Evolutionary conservation across 495 filamentous ascomycete species (phyloP), one percentile per base, ranked within the genome.

Genomic region (Entonaema liquescens): DNA sequence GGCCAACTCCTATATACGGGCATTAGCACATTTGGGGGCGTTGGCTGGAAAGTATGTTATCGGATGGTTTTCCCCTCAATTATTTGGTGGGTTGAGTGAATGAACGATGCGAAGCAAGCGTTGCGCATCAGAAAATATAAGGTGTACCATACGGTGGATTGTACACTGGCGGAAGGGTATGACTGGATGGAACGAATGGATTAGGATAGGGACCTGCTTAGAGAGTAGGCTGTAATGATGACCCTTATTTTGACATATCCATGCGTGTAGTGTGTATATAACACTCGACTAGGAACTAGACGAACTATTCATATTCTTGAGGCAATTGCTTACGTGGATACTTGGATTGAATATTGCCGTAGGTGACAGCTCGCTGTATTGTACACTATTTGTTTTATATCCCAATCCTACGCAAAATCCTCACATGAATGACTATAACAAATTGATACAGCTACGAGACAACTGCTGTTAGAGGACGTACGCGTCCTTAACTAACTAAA

Each of bases 11-110:
- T 54, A 67, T 60, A 68, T 63, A 68, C 52, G 58, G 66, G 42
- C 60, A 66, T 40, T 49, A 62, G 65, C 58, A 69, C 71, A 61
- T 66, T 33, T 35, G 57, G 59, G 49, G 74, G 74, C 74, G 74
- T 76, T 76, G 62, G 28, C 40, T 57, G 65, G 73, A 29, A 63
- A 54, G 44, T 52, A 53, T 66, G 64, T 23, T 55, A 54, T 64
- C 49, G 56, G 15, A 31, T 17, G 25, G 40, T 21, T 35, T 40
- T 40, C 11, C 21, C 7, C 38, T 21, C 28, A 17, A 31, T 62
- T 59, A 33, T 25, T 4, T 38, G 36, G 33, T 8, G 6, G 52
- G n/a, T 54, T 62, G 36, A 52, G 21, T 62, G 65, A 44, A 29
- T 59, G 52, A 44, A 40, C 59, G 52, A 65, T 35, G 66, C 57